These are phyloP conservation scores for Ustulina deusta DNA, from an alignment of 2,329 filamentous ascomycete genomes.

Conservation along the genomic window DNA sequence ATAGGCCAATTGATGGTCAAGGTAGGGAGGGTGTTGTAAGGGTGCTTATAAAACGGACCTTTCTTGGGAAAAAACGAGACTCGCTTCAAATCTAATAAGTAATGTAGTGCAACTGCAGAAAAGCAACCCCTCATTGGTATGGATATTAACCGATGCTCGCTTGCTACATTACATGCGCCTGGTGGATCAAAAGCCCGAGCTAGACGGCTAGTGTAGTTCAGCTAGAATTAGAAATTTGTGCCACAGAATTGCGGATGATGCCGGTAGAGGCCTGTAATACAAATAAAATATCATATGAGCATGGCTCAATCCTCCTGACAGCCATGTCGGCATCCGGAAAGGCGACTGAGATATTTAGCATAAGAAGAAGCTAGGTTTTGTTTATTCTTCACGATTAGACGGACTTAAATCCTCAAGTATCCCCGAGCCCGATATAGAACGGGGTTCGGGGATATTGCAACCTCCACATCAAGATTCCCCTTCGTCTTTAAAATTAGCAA, in stretches of 20 bases:
- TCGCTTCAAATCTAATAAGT: background rate
- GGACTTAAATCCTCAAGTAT: background rate
- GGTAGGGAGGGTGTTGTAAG: background rate
- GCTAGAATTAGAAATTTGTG: conserved; percentile 3
- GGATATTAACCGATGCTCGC: background rate
- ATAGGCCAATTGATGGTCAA: background rate
- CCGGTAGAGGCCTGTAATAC: conserved; percentile 2
- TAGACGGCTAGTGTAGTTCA: background rate
- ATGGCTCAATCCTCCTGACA: conserved; percentile 3
- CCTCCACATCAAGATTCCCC: conserved; percentile 4
- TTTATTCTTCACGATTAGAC: conserved; percentile 13
- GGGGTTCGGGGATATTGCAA: background rate
- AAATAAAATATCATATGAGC: conserved; percentile 17
- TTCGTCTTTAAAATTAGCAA: conserved; percentile 5
- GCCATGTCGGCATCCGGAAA: conserved; percentile 4
- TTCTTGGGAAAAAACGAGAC: background rate
- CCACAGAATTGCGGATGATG: background rate
- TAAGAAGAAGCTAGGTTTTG: background rate
- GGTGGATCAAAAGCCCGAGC: conserved; percentile 1
- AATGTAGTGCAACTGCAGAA: conserved; percentile 1
- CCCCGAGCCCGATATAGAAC: background rate
- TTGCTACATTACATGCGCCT: background rate
- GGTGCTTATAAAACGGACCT: background rate
- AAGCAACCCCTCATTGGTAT: background rate
- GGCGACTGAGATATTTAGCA: background rate